These are phyloP conservation scores for Gnaphalium uliginosum DNA, from an alignment of 129 eudicot species.

Conservation along the genomic window DNA sequence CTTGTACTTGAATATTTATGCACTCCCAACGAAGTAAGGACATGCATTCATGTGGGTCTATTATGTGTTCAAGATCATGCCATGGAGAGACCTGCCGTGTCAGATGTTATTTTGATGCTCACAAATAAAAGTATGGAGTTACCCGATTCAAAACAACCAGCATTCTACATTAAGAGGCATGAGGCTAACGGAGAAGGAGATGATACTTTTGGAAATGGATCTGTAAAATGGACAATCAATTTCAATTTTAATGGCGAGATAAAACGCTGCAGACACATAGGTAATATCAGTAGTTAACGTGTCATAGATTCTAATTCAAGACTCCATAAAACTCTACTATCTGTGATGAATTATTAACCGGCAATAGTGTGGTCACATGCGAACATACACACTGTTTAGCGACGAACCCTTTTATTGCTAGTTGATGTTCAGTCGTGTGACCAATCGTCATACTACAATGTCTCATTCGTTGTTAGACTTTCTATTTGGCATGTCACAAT, in stretches of 20 bases:
- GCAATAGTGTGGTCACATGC: too few relatives aligned
- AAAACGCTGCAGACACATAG: too few relatives aligned
- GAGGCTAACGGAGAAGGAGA: neutral
- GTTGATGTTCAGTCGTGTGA: too few relatives aligned
- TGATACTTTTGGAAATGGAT: neutral
- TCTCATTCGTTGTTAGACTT: too few relatives aligned
- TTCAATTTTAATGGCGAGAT: neutral
- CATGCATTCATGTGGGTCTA: conserved; percentile 40
- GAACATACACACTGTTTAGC: too few relatives aligned
- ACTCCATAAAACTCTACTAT: too few relatives aligned
- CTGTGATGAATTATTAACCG: too few relatives aligned
- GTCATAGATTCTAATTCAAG: too few relatives aligned
- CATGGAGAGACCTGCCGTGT: conserved; percentile 15
- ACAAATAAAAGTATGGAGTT: neutral
- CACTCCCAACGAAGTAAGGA: neutral
- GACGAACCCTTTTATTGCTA: too few relatives aligned
- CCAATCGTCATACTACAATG: too few relatives aligned
- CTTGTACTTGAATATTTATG: conserved; percentile 18
- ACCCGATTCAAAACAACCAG: neutral
- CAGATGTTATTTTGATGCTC: neutral
- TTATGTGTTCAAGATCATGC: conserved; percentile 34
- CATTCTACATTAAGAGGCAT: neutral
- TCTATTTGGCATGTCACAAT: too few relatives aligned
- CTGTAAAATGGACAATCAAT: neutral
- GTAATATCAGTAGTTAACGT: too few relatives aligned